Base-by-base conservation (phyloP, 805 yeast species). In the Candida quercuum region DNA sequence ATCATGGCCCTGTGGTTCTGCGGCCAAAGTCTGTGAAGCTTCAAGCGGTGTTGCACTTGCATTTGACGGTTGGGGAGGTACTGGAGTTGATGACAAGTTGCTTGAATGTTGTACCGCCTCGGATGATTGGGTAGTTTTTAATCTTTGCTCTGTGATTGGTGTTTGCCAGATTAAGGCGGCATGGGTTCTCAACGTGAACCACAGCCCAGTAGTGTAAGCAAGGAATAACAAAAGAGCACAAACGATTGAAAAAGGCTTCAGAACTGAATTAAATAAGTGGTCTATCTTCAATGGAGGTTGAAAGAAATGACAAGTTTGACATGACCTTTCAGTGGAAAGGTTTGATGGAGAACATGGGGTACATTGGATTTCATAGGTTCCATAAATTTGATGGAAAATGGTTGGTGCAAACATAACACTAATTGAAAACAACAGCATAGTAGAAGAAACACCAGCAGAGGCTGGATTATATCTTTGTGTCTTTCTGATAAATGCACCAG, bases 381-480 rank as follows among this genome's bases (percentile, higher is more conserved):
- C 99, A 57, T 86, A 91, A 32, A 93, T 81, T 57, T 86, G 93
- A 55, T 86, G 86, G 51, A 93, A 76, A 23, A 88, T 69, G 0
- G 98, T 86, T 5, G 99, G 99, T 0, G 95, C 84, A 61, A 93
- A 78, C 78, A 89, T 87, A 3, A 86, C 93, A 35, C 88, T 76
- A 64, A 87, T 76, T 3, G 97, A 94, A 66, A 82, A 93, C 37
- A 93, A 67, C 36, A 93, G 67, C 96, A 93, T 86, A 3, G 99
- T 93, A 0, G 96, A 88, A 5, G 95, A 86, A 2, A 93, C 99
- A 44, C 98, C 96, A 0, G 99, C 98, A 39, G 95, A 83, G 30
- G 91, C 78, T 1, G 99, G 98, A 54, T 93, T 93, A 59, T 93
- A 93, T 42, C 96, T 64, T 59, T 91, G 99, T 0, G 98, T 91